phyloP scores from a whole-genome alignment of 495 filamentous ascomycete genomes.

The Astrocystis sublimbata region DNA sequence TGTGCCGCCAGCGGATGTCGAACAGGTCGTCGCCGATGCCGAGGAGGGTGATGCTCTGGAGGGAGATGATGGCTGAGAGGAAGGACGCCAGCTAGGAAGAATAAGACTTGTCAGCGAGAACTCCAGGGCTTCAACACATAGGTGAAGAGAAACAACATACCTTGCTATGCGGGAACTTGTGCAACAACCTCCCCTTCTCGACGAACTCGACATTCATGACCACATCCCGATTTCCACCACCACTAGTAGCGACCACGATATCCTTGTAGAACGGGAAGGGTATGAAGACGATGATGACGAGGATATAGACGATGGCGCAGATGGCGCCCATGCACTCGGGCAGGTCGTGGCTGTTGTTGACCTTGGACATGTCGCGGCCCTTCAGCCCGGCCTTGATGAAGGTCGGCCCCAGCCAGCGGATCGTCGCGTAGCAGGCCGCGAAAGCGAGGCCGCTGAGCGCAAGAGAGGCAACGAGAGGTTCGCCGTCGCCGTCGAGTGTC shows the following conservation, averaged over 20 bases:
- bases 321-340: slow-evolving; percentile 98
- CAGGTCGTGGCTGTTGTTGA: slow-evolving; percentile 66
- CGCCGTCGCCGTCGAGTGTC: slow-evolving; percentile 78
- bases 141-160: slow-evolving; percentile 34
- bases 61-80: slow-evolving; percentile 86
- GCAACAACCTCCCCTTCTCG: slow-evolving; percentile 76
- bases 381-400: slow-evolving; percentile 90
- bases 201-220: slow-evolving; percentile 66
- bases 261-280: slow-evolving; percentile 98
- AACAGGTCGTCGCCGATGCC: slow-evolving; percentile 96
- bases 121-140: too few relatives aligned
- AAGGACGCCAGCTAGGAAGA: slow-evolving; percentile 79
- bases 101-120: slow-evolving; percentile 2
- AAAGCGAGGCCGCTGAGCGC: slow-evolving; percentile 87
- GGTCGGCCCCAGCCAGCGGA: slow-evolving; percentile 89
- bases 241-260: slow-evolving; percentile 92
- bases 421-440: slow-evolving; percentile 73
- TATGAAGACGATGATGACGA: slow-evolving; percentile 85
- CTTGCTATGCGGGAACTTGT: slow-evolving; percentile 93
- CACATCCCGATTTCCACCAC: slow-evolving; percentile 87
- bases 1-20: slow-evolving; percentile 98
- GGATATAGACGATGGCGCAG: slow-evolving; percentile 87
- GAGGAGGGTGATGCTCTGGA: slow-evolving; percentile 85
- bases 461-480: slow-evolving; percentile 83
- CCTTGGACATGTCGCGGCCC: slow-evolving; percentile 87